phyloP scores from a whole-genome alignment of 306 rosid species.

The Sicyos edulis region DNA sequence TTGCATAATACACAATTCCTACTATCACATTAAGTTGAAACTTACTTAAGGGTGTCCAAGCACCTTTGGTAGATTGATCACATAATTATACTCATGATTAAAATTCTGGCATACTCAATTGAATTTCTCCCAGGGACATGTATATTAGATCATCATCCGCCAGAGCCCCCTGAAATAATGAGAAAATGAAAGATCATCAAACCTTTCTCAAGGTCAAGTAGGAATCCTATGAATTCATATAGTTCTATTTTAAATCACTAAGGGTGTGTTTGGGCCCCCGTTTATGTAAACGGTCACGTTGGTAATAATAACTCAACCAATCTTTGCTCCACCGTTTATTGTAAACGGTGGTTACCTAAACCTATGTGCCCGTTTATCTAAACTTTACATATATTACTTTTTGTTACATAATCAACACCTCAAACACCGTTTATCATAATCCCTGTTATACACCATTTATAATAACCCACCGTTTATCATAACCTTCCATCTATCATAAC shows the following conservation, averaged over 20 bases:
- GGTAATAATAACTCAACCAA: too few relatives aligned
- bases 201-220: not conserved
- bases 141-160: constrained; percentile 92
- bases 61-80: constrained; percentile 28
- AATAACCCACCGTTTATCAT: too few relatives aligned
- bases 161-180: constrained; percentile 67
- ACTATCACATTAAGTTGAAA: constrained; percentile 15
- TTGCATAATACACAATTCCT: constrained; percentile 17
- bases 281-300: too few relatives aligned
- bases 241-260: not conserved
- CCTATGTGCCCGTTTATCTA: too few relatives aligned
- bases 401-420: too few relatives aligned
- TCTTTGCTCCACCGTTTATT: too few relatives aligned
- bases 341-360: too few relatives aligned
- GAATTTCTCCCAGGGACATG: constrained; percentile 95
- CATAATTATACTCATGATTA: constrained; percentile 32
- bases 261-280: too few relatives aligned
- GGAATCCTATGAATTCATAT: not conserved
- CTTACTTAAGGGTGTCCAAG: constrained; percentile 24
- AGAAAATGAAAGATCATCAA: constrained; percentile 21
- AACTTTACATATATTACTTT: too few relatives aligned
- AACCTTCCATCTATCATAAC: too few relatives aligned
- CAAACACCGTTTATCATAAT: too few relatives aligned
- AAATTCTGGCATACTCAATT: constrained; percentile 66
- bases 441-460: too few relatives aligned